Evolutionary conservation across 192 early-diverging fungal genomes (phyloP), one percentile per base, ranked within the genome.

Genomic region (Podochytrium sp.): DNA sequence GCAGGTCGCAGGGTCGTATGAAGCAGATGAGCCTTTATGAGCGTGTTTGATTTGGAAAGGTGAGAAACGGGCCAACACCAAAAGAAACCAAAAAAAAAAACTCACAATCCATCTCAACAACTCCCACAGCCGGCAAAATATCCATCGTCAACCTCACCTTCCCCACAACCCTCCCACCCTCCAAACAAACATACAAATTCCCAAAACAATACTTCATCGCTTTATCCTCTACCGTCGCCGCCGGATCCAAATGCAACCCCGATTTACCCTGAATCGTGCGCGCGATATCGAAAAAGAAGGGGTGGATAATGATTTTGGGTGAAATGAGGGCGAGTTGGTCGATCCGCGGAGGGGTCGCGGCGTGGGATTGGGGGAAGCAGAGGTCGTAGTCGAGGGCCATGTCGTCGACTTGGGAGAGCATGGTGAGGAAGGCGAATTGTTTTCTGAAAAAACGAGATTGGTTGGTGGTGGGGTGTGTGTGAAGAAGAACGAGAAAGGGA

Each of bases 241-340:
- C 10, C 18, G 50, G 27, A 33, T 69, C 66, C 32, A 41, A 23
- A 34, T n/a, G 18, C 32, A 25, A 18, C 18, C 23, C 39, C 1
- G 40, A 50, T 35, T 41, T 34, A 23, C 6, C 12, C 33, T 56
- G 49, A 50, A 69, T 69, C n/a, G n/a, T 41, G 6, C 66, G 47
- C 25, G n/a, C 51, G n/a, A 69, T 69, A 40, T 69, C 66, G 37
- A 69, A 69, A 69, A 34, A 69, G 52, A 69, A 69, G 35, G 66
- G 66, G 27, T 69, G 66, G 53, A 69, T 69, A 6, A 32, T 69
- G 51, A 69, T 69, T 56, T 29, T 56, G 12, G 66, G 47, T 2
- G 38, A 2, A n/a, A 55, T 23, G 5, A 69, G 20, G 29, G 66
- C 49, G 2, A 69, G 20, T n/a, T 32, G 32, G 7, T 69, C 50